Percentiles rank a stretch among this genome's conserved stretches.
Conservation (phyloP, 495 filamentous ascomycete genomes). For the Penicillium simplicissimum region DNA sequence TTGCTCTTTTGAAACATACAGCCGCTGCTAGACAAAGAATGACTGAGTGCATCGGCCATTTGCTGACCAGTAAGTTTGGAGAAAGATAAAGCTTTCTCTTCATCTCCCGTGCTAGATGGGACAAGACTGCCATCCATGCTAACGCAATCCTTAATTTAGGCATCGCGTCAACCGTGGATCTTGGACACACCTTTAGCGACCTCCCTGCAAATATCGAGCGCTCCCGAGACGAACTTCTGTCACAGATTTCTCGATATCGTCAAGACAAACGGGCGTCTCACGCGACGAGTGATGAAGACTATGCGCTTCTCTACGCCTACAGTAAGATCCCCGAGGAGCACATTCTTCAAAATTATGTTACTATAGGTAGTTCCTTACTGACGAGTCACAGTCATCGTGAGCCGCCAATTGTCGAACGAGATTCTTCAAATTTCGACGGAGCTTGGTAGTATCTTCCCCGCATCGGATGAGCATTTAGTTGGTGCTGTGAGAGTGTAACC, state of each 20-base stretch:
- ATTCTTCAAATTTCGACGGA: conserved; percentile 25
- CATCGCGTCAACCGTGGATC: conserved; percentile 84
- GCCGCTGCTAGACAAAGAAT: conserved; percentile 72
- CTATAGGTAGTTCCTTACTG: not conserved
- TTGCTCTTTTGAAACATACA: conserved; percentile 75
- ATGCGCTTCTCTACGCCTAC: conserved; percentile 70
- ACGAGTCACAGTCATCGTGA: conserved; percentile 45
- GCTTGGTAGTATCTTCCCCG: not conserved
- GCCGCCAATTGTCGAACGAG: conserved; percentile 52
- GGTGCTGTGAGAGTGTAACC: conserved; percentile 2
- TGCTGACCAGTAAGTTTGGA: conserved; percentile 70
- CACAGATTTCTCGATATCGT: conserved; percentile 83
- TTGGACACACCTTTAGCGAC: conserved; percentile 89
- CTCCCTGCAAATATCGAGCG: conserved; percentile 80
- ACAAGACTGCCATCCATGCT: not conserved
- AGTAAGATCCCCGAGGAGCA: conserved; percentile 40
- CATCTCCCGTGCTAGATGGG: not conserved
- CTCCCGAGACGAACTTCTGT: conserved; percentile 76
- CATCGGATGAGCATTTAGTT: not conserved
- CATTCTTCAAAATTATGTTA: not conserved
- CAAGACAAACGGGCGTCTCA: conserved; percentile 58
- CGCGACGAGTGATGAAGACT: conserved; percentile 64
- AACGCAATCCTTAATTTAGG: conserved; percentile 45
- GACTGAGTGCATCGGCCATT: conserved; percentile 83
- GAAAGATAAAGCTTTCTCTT: not conserved